A percentile compares a stretch with the other conserved stretches of the same genome.
Evolutionary conservation across 352 stramenopile species (phyloP).

Genomic region (Hyaloperonospora arabidopsidis): DNA sequence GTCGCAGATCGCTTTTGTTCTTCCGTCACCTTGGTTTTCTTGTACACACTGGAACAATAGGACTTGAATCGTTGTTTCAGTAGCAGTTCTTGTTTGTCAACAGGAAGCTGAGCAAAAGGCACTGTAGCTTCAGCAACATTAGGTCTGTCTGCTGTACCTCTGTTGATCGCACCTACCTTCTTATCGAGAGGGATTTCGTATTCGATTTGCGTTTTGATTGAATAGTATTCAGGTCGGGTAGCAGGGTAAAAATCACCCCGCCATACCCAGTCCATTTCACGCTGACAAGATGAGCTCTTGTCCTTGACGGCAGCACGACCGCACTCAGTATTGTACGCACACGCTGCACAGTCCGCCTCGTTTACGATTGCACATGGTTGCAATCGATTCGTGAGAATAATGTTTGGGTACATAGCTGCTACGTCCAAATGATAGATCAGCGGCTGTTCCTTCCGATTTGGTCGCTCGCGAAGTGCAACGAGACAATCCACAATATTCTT

Average conservation of each 20-base stretch:
- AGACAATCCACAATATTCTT: conserved; percentile 90
- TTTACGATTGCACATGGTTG: conserved; percentile 96
- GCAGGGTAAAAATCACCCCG: conserved; percentile 94
- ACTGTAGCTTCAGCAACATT: conserved; percentile 28
- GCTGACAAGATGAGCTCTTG: conserved; percentile 89
- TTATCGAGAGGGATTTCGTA: conserved; percentile 69
- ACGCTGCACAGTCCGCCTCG: conserved; percentile 92
- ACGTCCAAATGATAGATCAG: conserved; percentile 99
- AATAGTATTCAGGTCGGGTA: conserved; percentile 91
- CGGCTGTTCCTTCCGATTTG: conserved; percentile 86
- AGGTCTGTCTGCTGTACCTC: conserved; percentile 9
- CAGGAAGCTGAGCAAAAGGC: conserved; percentile 48
- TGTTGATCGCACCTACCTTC: conserved; percentile 7
- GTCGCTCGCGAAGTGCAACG: conserved; percentile 89
- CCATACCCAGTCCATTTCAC: conserved; percentile 98
- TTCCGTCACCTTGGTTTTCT: conserved; percentile 94
- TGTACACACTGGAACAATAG: conserved; percentile 97
- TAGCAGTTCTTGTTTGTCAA: conserved; percentile 55
- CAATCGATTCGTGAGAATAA: conserved; percentile 98
- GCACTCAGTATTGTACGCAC: conserved; percentile 88
- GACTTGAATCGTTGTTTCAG: conserved; percentile 80
- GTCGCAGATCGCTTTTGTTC: conserved; percentile 92
- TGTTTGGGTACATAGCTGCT: conserved; percentile 99
- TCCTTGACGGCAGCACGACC: conserved; percentile 60
- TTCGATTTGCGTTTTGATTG: conserved; percentile 92